phyloP scores from a whole-genome alignment of 345 rosid genomes.

The Euclidium syriacum region DNA sequence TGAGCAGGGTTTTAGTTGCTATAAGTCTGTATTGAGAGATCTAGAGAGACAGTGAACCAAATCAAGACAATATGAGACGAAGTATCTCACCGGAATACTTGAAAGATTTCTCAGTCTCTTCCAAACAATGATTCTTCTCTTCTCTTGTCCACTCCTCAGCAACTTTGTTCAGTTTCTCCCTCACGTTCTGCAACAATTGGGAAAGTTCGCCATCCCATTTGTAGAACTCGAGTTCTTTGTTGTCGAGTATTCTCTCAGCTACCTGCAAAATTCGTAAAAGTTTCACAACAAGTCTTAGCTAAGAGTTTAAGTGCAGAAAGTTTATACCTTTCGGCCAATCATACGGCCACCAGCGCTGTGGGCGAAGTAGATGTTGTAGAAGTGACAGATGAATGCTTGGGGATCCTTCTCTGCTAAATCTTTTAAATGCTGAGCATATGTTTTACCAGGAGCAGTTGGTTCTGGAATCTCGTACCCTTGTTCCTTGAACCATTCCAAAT shows the following conservation, averaged over 20 bases:
- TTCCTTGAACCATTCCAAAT: slow-evolving; percentile 87
- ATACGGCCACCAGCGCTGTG: slow-evolving; percentile 96
- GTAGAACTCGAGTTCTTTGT: slow-evolving; percentile 68
- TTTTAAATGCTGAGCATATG: slow-evolving; percentile 55
- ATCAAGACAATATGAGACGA: slow-evolving; percentile 67
- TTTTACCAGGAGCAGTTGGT: slow-evolving; percentile 69
- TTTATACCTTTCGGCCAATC: slow-evolving; percentile 84
- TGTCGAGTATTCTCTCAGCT: slow-evolving; percentile 60
- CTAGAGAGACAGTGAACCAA: neutral
- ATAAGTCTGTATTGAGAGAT: neutral
- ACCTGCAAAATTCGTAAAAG: slow-evolving; percentile 38
- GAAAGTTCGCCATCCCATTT: slow-evolving; percentile 89
- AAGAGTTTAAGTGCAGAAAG: neutral
- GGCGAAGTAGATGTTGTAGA: slow-evolving; percentile 91
- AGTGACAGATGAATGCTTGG: slow-evolving; percentile 93
- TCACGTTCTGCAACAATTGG: slow-evolving; percentile 66
- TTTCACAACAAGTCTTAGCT: neutral
- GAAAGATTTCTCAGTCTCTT: slow-evolving; percentile 93
- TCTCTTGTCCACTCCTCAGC: slow-evolving; percentile 86
- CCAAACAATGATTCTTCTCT: slow-evolving; percentile 88
- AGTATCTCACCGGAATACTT: slow-evolving; percentile 87
- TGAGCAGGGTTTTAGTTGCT: slow-evolving; percentile 16
- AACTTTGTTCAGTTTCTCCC: slow-evolving; percentile 74
- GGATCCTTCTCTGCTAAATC: slow-evolving; percentile 81
- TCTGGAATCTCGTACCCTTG: slow-evolving; percentile 80